A percentile compares a stretch with the other conserved stretches of the same genome.
Evolutionary conservation across 2,329 filamentous ascomycete species (phyloP).

Genomic region (Sporothrix protearum): DNA sequence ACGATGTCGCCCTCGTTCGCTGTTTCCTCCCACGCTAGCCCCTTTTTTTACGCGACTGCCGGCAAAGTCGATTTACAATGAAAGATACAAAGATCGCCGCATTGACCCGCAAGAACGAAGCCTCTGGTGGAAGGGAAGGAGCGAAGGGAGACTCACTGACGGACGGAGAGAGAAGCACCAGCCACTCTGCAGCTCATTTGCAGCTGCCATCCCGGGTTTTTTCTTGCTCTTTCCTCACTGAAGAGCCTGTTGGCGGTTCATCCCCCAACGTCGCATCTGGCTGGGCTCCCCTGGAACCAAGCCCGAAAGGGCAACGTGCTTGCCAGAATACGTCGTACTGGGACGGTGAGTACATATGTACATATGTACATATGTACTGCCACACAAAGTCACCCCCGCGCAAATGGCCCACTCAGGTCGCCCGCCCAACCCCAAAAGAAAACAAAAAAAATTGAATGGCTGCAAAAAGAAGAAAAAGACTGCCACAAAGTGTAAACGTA

Average conservation of each 20-base stretch:
- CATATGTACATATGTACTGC: background rate
- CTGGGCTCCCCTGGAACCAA: slow-evolving; percentile 24
- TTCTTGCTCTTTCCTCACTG: background rate
- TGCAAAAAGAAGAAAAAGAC: background rate
- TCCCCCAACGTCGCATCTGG: background rate
- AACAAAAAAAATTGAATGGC: slow-evolving; percentile 16
- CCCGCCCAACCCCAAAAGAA: slow-evolving; percentile 26
- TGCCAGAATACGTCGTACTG: too few relatives aligned
- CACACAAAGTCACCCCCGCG: slow-evolving; percentile 4
- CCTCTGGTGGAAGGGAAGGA: slow-evolving; percentile 12
- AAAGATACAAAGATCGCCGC: slow-evolving; percentile 6
- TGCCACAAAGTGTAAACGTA: slow-evolving; percentile 8
- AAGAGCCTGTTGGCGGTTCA: background rate
- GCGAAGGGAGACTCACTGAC: background rate
- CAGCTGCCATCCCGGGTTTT: background rate
- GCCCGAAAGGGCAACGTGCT: slow-evolving; percentile 17
- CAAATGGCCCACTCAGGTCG: slow-evolving; percentile 20
- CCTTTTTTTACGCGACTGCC: slow-evolving; percentile 4
- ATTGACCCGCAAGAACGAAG: slow-evolving; percentile 21
- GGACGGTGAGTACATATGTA: too few relatives aligned
- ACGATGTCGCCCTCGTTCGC: background rate
- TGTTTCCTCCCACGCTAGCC: background rate
- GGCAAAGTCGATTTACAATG: slow-evolving; percentile 5
- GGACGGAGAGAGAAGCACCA: slow-evolving; percentile 3
- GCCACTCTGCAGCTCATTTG: slow-evolving; percentile 4